phyloP scores from a whole-genome alignment of 2,329 filamentous ascomycete genomes.

The Pseudocercospora fijiensis region DNA sequence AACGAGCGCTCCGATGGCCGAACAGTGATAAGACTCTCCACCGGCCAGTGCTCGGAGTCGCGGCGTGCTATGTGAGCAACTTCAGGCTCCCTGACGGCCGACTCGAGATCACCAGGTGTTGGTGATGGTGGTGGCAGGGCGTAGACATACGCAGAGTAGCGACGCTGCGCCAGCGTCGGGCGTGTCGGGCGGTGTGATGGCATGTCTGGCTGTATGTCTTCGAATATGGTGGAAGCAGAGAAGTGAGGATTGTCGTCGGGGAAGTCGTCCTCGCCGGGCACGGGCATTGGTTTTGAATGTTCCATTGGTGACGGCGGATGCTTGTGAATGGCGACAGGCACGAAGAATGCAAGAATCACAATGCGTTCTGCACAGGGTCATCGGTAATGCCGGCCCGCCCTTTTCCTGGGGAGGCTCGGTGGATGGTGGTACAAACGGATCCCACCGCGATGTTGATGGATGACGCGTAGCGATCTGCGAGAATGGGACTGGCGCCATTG shows the following conservation, averaged over 20 bases:
- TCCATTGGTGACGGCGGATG: not conserved
- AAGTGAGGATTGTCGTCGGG: not conserved
- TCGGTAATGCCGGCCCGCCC: too few relatives aligned
- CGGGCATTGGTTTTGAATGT: not conserved
- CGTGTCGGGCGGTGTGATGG: not conserved
- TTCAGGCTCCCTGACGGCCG: slow-evolving; percentile 2
- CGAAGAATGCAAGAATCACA: not conserved
- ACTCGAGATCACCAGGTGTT: slow-evolving; percentile 12
- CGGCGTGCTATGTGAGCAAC: not conserved
- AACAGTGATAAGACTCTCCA: not conserved
- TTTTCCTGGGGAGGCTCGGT: too few relatives aligned
- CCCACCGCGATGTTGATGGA: not conserved
- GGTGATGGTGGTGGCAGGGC: not conserved
- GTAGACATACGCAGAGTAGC: slow-evolving; percentile 9
- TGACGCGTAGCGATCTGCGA: not conserved
- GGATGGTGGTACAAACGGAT: not conserved
- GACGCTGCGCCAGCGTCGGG: not conserved
- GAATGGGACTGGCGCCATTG: not conserved
- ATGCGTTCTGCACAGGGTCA: not conserved
- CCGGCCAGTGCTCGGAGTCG: not conserved
- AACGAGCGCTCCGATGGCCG: not conserved
- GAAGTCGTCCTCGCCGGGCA: not conserved
- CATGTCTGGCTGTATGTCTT: not conserved
- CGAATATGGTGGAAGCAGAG: not conserved
- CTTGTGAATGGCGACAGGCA: not conserved